A percentile compares a stretch with the other conserved stretches of the same genome.
Evolutionary conservation across 2,329 filamentous ascomycete species (phyloP).

Genomic region (Sclerotinia sclerotiorum): DNA sequence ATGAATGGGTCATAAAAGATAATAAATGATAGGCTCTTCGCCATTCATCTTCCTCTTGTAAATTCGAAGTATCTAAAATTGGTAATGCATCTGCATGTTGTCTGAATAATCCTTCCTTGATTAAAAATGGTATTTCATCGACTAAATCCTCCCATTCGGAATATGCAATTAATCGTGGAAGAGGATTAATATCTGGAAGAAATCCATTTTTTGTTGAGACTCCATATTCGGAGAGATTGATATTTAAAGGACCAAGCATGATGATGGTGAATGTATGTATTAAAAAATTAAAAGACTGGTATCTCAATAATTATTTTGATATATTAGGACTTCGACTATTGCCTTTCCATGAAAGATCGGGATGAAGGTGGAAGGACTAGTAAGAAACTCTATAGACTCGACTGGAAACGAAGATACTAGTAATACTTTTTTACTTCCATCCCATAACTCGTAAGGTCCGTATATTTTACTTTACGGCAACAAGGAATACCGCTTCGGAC

Average conservation of each 20-base stretch:
- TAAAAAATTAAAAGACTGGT: neutral
- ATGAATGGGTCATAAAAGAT: slow-evolving; percentile 77
- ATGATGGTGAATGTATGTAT: slow-evolving; percentile 1
- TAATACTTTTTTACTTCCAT: neutral
- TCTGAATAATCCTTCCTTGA: slow-evolving; percentile 65
- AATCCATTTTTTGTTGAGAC: slow-evolving; percentile 57
- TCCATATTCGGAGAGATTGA: slow-evolving; percentile 33
- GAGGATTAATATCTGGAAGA: slow-evolving; percentile 68
- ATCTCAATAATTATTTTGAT: neutral
- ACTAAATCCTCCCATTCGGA: slow-evolving; percentile 74
- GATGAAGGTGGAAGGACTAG: neutral
- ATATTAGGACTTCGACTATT: neutral
- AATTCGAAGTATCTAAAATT: slow-evolving; percentile 62
- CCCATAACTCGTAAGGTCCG: neutral
- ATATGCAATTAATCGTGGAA: slow-evolving; percentile 69
- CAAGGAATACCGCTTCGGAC: neutral
- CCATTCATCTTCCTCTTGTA: slow-evolving; percentile 71
- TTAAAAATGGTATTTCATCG: slow-evolving; percentile 63
- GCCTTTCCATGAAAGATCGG: neutral
- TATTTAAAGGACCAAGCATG: slow-evolving; percentile 36
- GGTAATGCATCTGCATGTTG: slow-evolving; percentile 64
- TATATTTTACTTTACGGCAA: neutral
- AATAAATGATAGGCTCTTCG: slow-evolving; percentile 77
- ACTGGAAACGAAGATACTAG: neutral
- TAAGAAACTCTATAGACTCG: neutral